A percentile compares a stretch with the other conserved stretches of the same genome.
Conservation (phyloP, 2,329 filamentous ascomycete species). For the Cladorrhinum sp. region DNA sequence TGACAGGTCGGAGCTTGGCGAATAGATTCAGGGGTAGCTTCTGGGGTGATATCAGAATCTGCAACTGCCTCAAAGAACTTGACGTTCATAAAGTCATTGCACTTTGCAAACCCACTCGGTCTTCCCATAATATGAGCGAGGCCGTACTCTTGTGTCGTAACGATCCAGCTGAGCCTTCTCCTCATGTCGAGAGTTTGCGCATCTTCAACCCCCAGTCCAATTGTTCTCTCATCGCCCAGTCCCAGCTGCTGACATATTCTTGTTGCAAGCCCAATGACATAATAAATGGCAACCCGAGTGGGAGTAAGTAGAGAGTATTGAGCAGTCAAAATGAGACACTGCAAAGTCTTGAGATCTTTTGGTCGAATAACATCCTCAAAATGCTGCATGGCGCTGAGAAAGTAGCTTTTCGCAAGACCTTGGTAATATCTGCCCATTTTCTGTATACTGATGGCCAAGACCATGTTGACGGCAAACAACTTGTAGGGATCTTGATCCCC, state of each 20-base stretch:
- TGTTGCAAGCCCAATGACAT: slow-evolving; percentile 83
- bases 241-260: slow-evolving; percentile 87
- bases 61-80: slow-evolving; percentile 78
- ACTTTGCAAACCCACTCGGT: slow-evolving; percentile 79
- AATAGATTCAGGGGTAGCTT: slow-evolving; percentile 72
- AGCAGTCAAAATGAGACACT: slow-evolving; percentile 82
- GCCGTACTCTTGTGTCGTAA: slow-evolving; percentile 83
- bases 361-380: slow-evolving; percentile 78
- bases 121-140: slow-evolving; percentile 85
- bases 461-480: slow-evolving; percentile 85
- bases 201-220: slow-evolving; percentile 62
- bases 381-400: slow-evolving; percentile 80
- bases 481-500: slow-evolving; percentile 75
- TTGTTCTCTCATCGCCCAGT: slow-evolving; percentile 83
- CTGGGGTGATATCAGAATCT: slow-evolving; percentile 76
- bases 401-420: slow-evolving; percentile 93
- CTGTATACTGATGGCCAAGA: slow-evolving; percentile 91
- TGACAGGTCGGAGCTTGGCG: slow-evolving; percentile 67
- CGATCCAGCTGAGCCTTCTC: slow-evolving; percentile 81
- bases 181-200: slow-evolving; percentile 84
- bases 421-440: slow-evolving; percentile 81
- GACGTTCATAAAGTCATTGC: slow-evolving; percentile 79
- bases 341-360: slow-evolving; percentile 88
- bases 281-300: slow-evolving; percentile 88
- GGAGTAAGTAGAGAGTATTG: slow-evolving; percentile 92